These are phyloP conservation scores for Pichia insulana DNA, from an alignment of 805 yeast species.

Conservation along the genomic window DNA sequence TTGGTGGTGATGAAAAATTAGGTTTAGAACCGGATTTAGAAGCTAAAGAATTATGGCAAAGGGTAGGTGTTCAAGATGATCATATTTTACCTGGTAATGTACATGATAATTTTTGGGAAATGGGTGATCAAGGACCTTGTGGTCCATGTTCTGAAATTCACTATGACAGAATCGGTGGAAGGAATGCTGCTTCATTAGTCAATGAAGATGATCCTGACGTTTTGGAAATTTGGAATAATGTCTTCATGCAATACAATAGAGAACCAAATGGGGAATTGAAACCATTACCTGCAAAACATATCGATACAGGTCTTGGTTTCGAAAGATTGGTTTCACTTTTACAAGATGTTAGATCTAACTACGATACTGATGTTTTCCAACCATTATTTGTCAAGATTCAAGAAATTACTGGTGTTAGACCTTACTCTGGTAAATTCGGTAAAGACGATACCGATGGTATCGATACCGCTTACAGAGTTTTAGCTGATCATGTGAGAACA, in stretches of 20 bases:
- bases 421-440: constrained; percentile 89
- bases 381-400: constrained; percentile 83
- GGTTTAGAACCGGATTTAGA: constrained; percentile 92
- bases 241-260: constrained; percentile 93
- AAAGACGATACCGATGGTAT: constrained; percentile 88
- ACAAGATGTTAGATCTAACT: constrained; percentile 86
- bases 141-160: constrained; percentile 99
- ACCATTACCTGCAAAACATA: constrained; percentile 86
- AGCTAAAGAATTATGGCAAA: constrained; percentile 80
- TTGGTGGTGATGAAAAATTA: constrained; percentile 79
- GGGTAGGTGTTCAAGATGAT: constrained; percentile 81
- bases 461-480: constrained; percentile 95
- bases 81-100: constrained; percentile 90
- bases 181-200: constrained; percentile 86
- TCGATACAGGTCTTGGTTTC: constrained; percentile 98
- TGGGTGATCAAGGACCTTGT: constrained; percentile 99
- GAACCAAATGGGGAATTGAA: constrained; percentile 77
- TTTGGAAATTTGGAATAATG: constrained; percentile 95
- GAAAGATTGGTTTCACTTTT: constrained; percentile 93
- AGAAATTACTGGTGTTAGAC: constrained; percentile 88
- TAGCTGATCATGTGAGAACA: constrained; percentile 98
- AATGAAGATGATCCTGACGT: constrained; percentile 98
- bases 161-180: constrained; percentile 96
- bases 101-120: constrained; percentile 97
- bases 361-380: constrained; percentile 93